phyloP scores from a whole-genome alignment of 2,329 filamentous ascomycete species.

The Aspergillus cejpii region DNA sequence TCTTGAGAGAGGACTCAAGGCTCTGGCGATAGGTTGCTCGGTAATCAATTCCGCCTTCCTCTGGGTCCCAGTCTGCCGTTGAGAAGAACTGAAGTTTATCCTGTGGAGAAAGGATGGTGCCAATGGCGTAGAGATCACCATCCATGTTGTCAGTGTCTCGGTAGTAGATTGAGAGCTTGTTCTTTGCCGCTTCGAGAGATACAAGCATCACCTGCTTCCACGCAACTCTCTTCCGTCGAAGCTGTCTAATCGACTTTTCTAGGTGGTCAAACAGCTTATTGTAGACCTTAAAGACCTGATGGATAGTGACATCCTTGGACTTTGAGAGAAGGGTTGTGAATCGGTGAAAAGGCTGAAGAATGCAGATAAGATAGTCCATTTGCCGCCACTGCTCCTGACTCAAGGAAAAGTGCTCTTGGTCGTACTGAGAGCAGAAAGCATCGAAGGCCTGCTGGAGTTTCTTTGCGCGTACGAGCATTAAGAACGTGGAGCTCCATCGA shows the following conservation, averaged over 20 bases:
- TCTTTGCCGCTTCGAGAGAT: background rate
- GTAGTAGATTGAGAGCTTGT: conserved; percentile 15
- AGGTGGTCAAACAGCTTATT: conserved; percentile 16
- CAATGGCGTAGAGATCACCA: conserved; percentile 12
- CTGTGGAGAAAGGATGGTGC: conserved; percentile 10
- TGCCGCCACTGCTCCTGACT: conserved; percentile 10
- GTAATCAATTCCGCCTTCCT: conserved; percentile 2
- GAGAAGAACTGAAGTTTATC: conserved; percentile 16
- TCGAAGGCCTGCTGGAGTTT: conserved; percentile 2
- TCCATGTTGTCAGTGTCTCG: conserved; percentile 4
- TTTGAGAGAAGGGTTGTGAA: conserved; percentile 11
- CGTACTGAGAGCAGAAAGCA: conserved; percentile 3
- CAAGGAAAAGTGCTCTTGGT: conserved; percentile 4
- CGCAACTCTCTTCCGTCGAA: conserved; percentile 7
- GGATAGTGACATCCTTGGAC: conserved; percentile 11
- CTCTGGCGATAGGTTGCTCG: background rate
- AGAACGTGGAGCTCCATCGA: conserved; percentile 14
- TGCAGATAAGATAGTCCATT: conserved; percentile 10
- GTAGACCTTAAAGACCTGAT: conserved; percentile 17
- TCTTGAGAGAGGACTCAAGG: conserved; percentile 5
- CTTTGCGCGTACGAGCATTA: conserved; percentile 13
- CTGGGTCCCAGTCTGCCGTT: conserved; percentile 7
- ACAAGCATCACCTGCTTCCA: conserved; percentile 13
- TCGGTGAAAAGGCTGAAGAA: conserved; percentile 15
- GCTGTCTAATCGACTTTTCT: conserved; percentile 5